A percentile compares a stretch with the other conserved stretches of the same genome.
phyloP scores from a whole-genome alignment of 2,329 filamentous ascomycete genomes.

The Penicillium rolfsii region DNA sequence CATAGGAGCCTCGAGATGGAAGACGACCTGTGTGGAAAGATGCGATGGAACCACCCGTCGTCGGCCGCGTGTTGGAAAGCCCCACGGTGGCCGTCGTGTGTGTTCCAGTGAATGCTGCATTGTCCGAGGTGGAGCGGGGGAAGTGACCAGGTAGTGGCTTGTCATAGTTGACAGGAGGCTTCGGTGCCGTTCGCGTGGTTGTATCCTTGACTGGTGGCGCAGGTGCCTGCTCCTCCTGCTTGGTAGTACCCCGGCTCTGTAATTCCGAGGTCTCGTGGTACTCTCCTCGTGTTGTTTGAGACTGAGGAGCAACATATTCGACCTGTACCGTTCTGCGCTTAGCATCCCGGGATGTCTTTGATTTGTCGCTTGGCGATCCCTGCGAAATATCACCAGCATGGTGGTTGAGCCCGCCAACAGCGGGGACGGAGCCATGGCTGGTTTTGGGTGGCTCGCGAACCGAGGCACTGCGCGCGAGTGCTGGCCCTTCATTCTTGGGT shows the following conservation, averaged over 20 bases:
- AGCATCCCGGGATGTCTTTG: constrained; percentile 72
- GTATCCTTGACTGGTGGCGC: constrained; percentile 12
- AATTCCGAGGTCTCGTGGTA: constrained; percentile 22
- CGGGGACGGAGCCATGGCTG: constrained; percentile 52
- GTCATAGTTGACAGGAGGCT: constrained; percentile 27
- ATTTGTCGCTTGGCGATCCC: constrained; percentile 64
- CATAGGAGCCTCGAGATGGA: constrained; percentile 79
- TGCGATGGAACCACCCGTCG: constrained; percentile 79
- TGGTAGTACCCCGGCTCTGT: constrained; percentile 12
- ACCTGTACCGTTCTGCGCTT: constrained; percentile 96
- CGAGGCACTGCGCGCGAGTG: constrained; percentile 82
- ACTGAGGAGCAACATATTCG: constrained; percentile 92
- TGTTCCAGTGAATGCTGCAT: constrained; percentile 56
- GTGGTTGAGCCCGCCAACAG: constrained; percentile 65
- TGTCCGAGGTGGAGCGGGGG: constrained; percentile 60
- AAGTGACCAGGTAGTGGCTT: constrained; percentile 54
- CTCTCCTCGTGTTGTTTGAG: constrained; percentile 77
- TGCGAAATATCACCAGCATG: constrained; percentile 75
- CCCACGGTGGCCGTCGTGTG: constrained; percentile 43
- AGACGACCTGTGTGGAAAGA: constrained; percentile 64
- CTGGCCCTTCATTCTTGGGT: constrained; percentile 55
- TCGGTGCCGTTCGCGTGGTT: constrained; percentile 7
- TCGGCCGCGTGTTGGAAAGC: constrained; percentile 63
- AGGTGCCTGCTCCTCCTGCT: constrained; percentile 14
- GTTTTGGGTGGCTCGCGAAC: constrained; percentile 83